phyloP scores from a whole-genome alignment of 441 rosid genomes.

The Croton setiger region DNA sequence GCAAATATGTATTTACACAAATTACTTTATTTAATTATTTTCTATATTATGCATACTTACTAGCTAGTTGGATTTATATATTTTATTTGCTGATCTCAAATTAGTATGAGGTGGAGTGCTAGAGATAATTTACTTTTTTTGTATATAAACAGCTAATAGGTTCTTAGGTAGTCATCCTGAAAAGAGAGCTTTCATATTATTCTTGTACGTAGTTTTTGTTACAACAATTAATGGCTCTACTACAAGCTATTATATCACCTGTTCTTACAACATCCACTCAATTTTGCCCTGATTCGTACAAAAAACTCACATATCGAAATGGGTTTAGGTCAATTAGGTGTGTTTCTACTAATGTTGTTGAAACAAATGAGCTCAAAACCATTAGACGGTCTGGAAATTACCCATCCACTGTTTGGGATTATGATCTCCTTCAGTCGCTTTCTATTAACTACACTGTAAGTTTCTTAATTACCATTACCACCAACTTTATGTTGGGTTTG shows the following conservation, averaged over 20 bases:
- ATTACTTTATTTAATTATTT: too few species aligned
- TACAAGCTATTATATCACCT: background rate
- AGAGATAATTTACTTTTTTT: too few species aligned
- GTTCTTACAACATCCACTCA: background rate
- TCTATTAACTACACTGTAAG: constrained; percentile 6
- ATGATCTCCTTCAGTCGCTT: constrained; percentile 30
- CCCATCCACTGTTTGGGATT: constrained; percentile 32
- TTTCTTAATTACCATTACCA: too few species aligned
- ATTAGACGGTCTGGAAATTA: constrained; percentile 27
- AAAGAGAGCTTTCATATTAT: too few species aligned
- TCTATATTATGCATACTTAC: too few species aligned
- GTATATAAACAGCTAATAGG: too few species aligned
- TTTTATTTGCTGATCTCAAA: too few species aligned
- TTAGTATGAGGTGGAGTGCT: too few species aligned
- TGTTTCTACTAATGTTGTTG: background rate
- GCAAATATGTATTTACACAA: too few species aligned
- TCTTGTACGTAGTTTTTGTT: too few species aligned
- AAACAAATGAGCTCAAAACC: background rate
- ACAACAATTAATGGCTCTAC: constrained; percentile 2
- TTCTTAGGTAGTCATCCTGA: too few species aligned
- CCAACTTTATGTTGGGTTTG: background rate
- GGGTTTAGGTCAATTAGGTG: background rate
- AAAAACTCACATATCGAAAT: background rate
- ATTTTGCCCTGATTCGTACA: background rate
- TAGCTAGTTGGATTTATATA: too few species aligned